Conservation (phyloP, 1,284 basidiomycete species). For the Takashimella tepidaria region DNA sequence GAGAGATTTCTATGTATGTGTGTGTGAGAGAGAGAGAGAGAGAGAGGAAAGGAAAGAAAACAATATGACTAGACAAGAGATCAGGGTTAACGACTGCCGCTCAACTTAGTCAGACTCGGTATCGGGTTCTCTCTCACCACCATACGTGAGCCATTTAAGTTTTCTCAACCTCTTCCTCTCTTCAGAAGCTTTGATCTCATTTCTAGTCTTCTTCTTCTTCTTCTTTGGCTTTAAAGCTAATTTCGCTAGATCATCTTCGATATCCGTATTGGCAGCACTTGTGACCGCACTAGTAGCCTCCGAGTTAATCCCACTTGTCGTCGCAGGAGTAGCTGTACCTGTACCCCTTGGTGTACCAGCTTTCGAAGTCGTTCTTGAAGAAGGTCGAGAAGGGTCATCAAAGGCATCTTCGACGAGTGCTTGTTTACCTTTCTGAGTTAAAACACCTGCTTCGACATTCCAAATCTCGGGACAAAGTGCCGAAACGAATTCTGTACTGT, state of each 20-base stretch:
- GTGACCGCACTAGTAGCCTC: slow-evolving; percentile 18
- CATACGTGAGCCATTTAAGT: slow-evolving; percentile 75
- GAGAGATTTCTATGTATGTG: no score
- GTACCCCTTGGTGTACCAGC: slow-evolving; percentile 41
- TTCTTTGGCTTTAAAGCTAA: slow-evolving; percentile 55
- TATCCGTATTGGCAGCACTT: slow-evolving; percentile 41
- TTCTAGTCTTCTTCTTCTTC: slow-evolving; percentile 84
- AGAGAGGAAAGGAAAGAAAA: no score
- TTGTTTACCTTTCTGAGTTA: slow-evolving; percentile 83
- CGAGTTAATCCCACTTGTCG: slow-evolving; percentile 29
- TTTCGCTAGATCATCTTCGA: slow-evolving; percentile 41
- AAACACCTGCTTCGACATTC: slow-evolving; percentile 54
- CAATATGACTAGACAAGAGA: no score
- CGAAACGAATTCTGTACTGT: slow-evolving; percentile 83
- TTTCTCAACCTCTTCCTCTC: slow-evolving; percentile 73
- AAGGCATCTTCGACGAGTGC: slow-evolving; percentile 74
- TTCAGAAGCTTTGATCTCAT: slow-evolving; percentile 82
- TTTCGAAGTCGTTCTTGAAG: slow-evolving; percentile 37
- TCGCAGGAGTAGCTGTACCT: slow-evolving; percentile 41
- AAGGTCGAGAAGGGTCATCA: slow-evolving; percentile 47
- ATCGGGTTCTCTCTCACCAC: slow-evolving; percentile 53
- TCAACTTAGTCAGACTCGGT: slow-evolving; percentile 28
- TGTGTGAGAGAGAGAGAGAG: no score
- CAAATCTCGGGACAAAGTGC: slow-evolving; percentile 66
- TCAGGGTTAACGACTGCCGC: no score